Percentiles rank a stretch among this genome's conserved stretches.
Evolutionary conservation across 306 rosid genomes (phyloP).

Genomic region (Vigna radiata): DNA sequence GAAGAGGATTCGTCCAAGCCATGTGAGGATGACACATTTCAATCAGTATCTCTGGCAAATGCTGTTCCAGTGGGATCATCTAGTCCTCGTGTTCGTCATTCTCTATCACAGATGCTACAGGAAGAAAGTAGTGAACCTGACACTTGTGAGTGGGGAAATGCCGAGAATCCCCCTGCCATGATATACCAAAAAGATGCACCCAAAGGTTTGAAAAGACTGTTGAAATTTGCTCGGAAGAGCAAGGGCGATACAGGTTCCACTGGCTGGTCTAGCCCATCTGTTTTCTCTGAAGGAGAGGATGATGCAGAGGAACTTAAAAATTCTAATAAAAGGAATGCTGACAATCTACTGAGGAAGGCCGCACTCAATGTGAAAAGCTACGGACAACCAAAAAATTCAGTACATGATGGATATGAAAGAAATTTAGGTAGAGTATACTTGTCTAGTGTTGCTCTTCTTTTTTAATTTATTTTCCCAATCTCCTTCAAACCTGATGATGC

Average conservation of each 20-base stretch:
- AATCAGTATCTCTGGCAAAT: conserved; percentile 56
- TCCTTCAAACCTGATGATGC: background rate
- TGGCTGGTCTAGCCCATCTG: conserved; percentile 94
- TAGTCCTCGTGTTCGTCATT: conserved; percentile 90
- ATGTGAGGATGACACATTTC: conserved; percentile 55
- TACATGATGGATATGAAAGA: conserved; percentile 59
- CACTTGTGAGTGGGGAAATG: conserved; percentile 87
- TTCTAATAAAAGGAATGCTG: conserved; percentile 62
- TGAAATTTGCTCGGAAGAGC: conserved; percentile 94
- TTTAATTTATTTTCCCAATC: background rate
- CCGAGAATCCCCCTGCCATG: conserved; percentile 86
- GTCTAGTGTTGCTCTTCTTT: conserved; percentile 45
- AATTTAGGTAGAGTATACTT: conserved; percentile 61
- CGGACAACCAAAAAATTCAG: conserved; percentile 70
- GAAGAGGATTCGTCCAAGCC: conserved; percentile 79
- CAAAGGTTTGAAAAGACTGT: conserved; percentile 91
- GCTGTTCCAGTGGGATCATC: conserved; percentile 57
- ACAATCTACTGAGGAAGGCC: conserved; percentile 77
- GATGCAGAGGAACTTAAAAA: conserved; percentile 72
- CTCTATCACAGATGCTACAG: conserved; percentile 97
- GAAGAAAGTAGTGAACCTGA: conserved; percentile 93
- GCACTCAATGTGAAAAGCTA: conserved; percentile 67
- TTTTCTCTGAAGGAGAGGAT: conserved; percentile 98
- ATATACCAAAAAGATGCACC: conserved; percentile 90
- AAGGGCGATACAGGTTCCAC: conserved; percentile 76